Conservation (phyloP, 768 basidiomycete genomes). For the Cubamyces sp. region DNA sequence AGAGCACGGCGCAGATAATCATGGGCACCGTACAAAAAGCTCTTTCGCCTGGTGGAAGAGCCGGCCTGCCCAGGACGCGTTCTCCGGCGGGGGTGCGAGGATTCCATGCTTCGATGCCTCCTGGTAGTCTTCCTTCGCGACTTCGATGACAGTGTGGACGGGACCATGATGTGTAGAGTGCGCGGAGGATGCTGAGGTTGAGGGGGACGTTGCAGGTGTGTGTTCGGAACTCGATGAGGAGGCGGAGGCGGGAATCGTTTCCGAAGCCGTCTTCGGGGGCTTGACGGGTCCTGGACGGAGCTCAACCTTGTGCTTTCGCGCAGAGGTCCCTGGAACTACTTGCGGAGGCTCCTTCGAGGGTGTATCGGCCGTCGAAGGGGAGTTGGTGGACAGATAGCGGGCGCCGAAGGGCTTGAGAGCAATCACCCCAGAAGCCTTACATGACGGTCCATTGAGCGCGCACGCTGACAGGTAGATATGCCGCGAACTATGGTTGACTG, state of each 20-base stretch:
- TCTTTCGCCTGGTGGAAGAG: conserved; percentile 54
- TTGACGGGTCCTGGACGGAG: conserved; percentile 68
- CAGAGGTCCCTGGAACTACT: conserved; percentile 30
- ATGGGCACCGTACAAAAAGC: conserved; percentile 43
- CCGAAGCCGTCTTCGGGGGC: conserved; percentile 37
- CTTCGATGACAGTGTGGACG: conserved; percentile 44
- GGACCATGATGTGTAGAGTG: conserved; percentile 1
- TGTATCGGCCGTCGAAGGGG: conserved; percentile 28
- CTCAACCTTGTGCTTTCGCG: conserved; percentile 53
- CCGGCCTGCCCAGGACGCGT: conserved; percentile 58
- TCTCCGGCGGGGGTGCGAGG: conserved; percentile 63
- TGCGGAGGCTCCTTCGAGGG: conserved; percentile 30
- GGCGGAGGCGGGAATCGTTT: conserved; percentile 25
- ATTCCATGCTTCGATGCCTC: conserved; percentile 73
- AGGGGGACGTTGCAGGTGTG: conserved; percentile 15
- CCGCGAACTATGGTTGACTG: conserved; percentile 5
- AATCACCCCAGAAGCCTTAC: conserved; percentile 4
- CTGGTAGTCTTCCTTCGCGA: conserved; percentile 62
- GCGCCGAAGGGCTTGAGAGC: background rate
- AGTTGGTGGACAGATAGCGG: conserved; percentile 35
- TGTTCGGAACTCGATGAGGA: conserved; percentile 30
- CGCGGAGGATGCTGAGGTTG: conserved; percentile 25
- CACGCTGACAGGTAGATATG: conserved; percentile 2
- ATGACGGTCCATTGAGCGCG: conserved; percentile 2
- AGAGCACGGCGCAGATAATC: background rate